phyloP scores from a whole-genome alignment of 2,329 filamentous ascomycete species.

The Colletotrichum lini region DNA sequence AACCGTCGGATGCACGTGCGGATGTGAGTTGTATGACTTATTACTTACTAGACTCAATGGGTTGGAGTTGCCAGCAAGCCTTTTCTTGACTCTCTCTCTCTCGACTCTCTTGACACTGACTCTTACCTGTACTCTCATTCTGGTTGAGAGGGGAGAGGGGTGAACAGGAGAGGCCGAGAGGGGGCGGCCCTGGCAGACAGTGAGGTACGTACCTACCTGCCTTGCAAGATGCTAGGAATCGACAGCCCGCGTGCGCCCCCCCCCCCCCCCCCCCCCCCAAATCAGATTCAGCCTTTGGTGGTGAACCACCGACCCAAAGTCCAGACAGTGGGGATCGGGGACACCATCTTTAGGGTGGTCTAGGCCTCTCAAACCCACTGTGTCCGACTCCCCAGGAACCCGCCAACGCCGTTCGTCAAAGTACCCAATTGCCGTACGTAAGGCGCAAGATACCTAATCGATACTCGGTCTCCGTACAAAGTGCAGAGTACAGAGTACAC shows the following conservation, averaged over 20 bases:
- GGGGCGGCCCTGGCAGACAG: constrained; percentile 1
- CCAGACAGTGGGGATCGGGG: constrained; percentile 41
- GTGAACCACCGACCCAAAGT: constrained; percentile 36
- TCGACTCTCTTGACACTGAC: not conserved
- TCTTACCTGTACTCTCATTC: not conserved
- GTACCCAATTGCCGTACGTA: not conserved
- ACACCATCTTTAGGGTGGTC: constrained; percentile 41
- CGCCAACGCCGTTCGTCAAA: not conserved
- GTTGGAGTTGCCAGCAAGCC: no score
- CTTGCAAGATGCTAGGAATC: constrained; percentile 17
- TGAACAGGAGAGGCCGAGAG: not conserved
- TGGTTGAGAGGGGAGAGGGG: not conserved
- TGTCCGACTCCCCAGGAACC: constrained; percentile 7
- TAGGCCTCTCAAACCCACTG: constrained; percentile 29
- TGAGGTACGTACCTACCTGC: not conserved
- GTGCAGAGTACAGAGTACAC: no score
- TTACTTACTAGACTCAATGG: no score
- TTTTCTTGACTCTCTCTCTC: no score
- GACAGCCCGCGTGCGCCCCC: constrained; percentile 2
- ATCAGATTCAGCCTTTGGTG: constrained; percentile 7
- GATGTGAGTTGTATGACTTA: no score
- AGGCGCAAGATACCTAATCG: not conserved
- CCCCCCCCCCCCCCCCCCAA: not conserved
- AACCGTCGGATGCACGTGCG: no score
- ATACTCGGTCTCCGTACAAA: no score